Evolutionary conservation across 2,329 filamentous ascomycete species (phyloP).

Genomic region (Penicillium brevicompactum): DNA sequence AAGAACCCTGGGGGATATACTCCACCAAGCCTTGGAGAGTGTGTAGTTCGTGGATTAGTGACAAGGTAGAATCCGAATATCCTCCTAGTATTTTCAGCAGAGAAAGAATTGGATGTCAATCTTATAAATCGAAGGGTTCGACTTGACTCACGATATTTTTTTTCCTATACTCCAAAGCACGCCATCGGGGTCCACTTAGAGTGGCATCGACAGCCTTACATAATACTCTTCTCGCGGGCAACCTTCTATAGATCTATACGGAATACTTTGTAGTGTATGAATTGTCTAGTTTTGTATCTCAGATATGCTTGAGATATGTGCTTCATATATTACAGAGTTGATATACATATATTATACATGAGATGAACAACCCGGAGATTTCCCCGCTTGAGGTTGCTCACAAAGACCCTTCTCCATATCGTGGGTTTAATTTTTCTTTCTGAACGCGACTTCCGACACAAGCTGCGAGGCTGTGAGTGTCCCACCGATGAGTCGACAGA

Average conservation of each 20-base stretch:
- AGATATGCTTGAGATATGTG: too few relatives aligned
- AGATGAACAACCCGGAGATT: background rate
- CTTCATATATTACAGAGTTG: background rate
- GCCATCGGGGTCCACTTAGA: background rate
- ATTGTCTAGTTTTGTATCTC: too few relatives aligned
- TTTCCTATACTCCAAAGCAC: background rate
- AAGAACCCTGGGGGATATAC: background rate
- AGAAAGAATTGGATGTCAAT: too few relatives aligned
- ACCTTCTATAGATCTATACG: too few relatives aligned
- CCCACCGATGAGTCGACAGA: slow-evolving; percentile 33
- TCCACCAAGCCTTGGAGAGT: background rate
- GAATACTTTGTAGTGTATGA: too few relatives aligned
- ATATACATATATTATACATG: background rate
- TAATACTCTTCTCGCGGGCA: background rate
- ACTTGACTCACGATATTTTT: background rate
- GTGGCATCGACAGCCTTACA: background rate
- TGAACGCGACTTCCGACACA: too few relatives aligned
- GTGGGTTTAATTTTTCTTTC: too few relatives aligned
- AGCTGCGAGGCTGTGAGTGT: slow-evolving; percentile 24
- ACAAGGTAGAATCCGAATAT: too few relatives aligned
- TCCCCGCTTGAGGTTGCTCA: too few relatives aligned
- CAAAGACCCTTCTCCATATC: too few relatives aligned
- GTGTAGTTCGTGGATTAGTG: too few relatives aligned
- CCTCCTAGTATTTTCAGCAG: too few relatives aligned
- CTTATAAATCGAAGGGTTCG: background rate